phyloP scores from a whole-genome alignment of 2,329 filamentous ascomycete genomes.

The Sodiomyces alkalinus region DNA sequence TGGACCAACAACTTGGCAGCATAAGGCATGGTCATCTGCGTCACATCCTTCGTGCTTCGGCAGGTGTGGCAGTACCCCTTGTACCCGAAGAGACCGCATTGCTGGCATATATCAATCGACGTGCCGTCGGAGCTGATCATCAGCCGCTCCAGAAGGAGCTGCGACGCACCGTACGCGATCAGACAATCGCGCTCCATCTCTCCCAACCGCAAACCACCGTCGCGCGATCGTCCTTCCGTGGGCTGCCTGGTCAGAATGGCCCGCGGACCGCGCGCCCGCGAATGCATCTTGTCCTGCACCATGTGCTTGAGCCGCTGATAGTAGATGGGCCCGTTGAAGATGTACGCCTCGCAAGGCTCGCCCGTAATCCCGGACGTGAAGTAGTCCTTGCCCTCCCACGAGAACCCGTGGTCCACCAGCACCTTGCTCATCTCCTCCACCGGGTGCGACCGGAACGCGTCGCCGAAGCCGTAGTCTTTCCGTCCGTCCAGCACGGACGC shows the following conservation, averaged over 20 bases:
- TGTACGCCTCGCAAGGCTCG: constrained; percentile 84
- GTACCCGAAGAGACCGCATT: constrained; percentile 90
- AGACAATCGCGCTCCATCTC: constrained; percentile 99
- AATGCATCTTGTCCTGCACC: constrained; percentile 99
- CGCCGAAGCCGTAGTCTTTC: constrained; percentile 68
- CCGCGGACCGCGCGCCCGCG: constrained; percentile 73
- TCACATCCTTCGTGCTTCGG: constrained; percentile 67
- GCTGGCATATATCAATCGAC: constrained; percentile 84
- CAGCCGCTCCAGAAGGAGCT: constrained; percentile 78
- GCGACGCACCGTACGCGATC: constrained; percentile 90
- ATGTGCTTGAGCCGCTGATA: constrained; percentile 99
- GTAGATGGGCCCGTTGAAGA: constrained; percentile 98
- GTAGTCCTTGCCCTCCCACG: constrained; percentile 93
- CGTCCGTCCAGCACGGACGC: constrained; percentile 75
- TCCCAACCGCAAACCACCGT: constrained; percentile 82
- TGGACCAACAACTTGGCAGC: constrained; percentile 92
- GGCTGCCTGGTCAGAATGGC: constrained; percentile 91
- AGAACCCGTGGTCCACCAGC: constrained; percentile 79
- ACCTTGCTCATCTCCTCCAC: constrained; percentile 81
- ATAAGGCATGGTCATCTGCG: constrained; percentile 93
- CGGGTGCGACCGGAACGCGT: constrained; percentile 70
- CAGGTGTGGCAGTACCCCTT: constrained; percentile 91
- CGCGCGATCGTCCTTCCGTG: constrained; percentile 84
- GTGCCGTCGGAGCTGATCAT: constrained; percentile 92
- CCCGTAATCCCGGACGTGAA: constrained; percentile 91